Base-by-base conservation (phyloP, 108 stramenopile genomes). In the Discostella stelligeroides region DNA sequence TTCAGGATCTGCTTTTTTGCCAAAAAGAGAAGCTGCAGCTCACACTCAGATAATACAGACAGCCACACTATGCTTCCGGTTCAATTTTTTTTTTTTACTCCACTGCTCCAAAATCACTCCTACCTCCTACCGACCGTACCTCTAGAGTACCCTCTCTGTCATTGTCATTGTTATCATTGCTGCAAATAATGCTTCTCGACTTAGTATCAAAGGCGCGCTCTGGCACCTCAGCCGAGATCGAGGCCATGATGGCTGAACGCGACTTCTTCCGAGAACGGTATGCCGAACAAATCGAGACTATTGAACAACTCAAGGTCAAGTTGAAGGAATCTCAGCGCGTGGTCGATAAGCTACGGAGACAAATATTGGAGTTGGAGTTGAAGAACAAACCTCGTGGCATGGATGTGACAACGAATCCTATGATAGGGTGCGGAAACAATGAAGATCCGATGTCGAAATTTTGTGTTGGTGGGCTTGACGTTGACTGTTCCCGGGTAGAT, bases 241-340 rank as follows among this genome's bases (percentile, higher is more conserved):
- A 79, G 37, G 79, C 79, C 12, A 51, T 79, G 25, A 79, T 60
- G 17, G 60, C 70, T 0, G 79, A 79, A 50, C 70, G 79, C 27
- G 71, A 79, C 55, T 79, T 79, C 66, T 79, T 79, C 66, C 62
- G 68, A 7, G 79, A 79, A 30, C 72, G 72, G 45, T 79, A 79
- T 37, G 60, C 67, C 21, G 66, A 49, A 27, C 79, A 79, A 63
- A 72, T 72, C n/a, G 41, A 63, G 24, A 66, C 60, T 23, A 72
- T 79, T 70, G 79, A 79, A 24, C 17, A 30, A 0, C 41, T 79
- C 12, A 62, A 63, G n/a, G 28, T n/a, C 0, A 27, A 79, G 45
- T 51, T 79, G 71, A 72, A 63, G 58, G 79, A 79, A 37, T 59
- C 56, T 38, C 79, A 68, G 29, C 64, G 79, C 17, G 45, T 79